Evolutionary conservation across 106 monocot species (phyloP), one percentile per base, ranked within the genome.

Genomic region (Platanthera zijinensis): DNA sequence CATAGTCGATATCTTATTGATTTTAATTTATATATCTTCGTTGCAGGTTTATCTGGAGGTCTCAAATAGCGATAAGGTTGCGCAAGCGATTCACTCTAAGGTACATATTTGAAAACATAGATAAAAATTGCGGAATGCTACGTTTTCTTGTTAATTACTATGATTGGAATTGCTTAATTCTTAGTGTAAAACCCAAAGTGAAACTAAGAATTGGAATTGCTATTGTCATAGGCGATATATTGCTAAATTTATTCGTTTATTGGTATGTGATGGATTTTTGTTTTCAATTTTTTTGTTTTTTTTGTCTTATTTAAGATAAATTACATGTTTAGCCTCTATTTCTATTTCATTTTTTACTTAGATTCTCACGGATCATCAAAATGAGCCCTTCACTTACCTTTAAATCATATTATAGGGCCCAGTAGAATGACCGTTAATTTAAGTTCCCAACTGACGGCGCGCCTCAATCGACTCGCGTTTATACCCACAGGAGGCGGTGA

Each of bases 41-140:
- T 7, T 82, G 76, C 83, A 95, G 95, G 90, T 95, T 76, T 95
- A 95, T 77, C 47, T 95, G 76, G 95, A 95, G 72, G 82, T 88
- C 21, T 92, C 92, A 17, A 82, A 82, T 46, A 73, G 92, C 48
- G 90, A 88, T 77, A 88, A 77, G 75, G 32, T 88, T 76, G 92
- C 95, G 8, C 86, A 95, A 45, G 86, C 88, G 52, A 83, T 92
- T 74, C 88, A 85, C 48, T 73, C 86, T 15, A 88, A 95, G 92
- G 95, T 95, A 64, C 48, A 73, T 51, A 22, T 10, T 15, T 19
- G 50, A 51, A 18, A 51, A 1, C 3, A 10, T 51, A 10, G 10
- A 19, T 25, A 72, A n/a, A 50, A 19, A 72, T 10, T 4, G 21
- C 51, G 7, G 50, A 50, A 22, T 72, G 72, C 70, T 48, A 48